Base-by-base conservation (phyloP, 805 yeast genomes). In the Jamesozyma lodderae region DNA sequence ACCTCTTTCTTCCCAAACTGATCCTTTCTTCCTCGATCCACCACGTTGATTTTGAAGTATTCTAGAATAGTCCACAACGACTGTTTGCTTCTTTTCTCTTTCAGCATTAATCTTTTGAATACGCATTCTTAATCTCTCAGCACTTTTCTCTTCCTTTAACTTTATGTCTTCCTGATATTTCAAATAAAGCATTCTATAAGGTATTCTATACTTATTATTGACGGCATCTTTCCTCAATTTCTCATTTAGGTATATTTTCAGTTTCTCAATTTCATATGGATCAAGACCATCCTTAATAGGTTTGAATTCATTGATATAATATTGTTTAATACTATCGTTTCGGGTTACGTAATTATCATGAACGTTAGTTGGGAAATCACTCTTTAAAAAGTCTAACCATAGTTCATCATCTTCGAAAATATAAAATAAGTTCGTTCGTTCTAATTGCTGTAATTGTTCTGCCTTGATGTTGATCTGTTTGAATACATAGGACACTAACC, bases 351-450 rank as follows among this genome's bases (percentile, higher is more conserved):
- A 65, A 5, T 55, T 41, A 19, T 59, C 60, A 22, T 50, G 57
- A 4, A 56, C 50, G 45, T 59, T 53, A n/a, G 53, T 53, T 1
- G 68, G 65, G 41, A 59, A 66, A 17, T 66, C 63, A 27, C 43
- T 50, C 33, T 47, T 49, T 6, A 66, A 33, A 17, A 60, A 40
- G 2, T 45, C 38, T 3, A 39, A 39, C 70, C 70, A 66, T 2
- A 62, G 40, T 9, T 57, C 57, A 33, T 63, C 67, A 45, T 65
- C 69, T 27, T 66, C 69, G 31, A 66, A 52, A 1, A 64, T 45
- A 19, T 60, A 48, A 16, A 46, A 41, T 0, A 60, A 59, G 40
- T 63, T 64, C 3, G 36, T 40, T 17, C 38, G 35, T 40, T 66
- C 70, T 8, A 64, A 36, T 17, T 49, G 53, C 20, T 45, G 38